Conservation (phyloP, 257 asterid species). For the Solanum sparsipilum region DNA sequence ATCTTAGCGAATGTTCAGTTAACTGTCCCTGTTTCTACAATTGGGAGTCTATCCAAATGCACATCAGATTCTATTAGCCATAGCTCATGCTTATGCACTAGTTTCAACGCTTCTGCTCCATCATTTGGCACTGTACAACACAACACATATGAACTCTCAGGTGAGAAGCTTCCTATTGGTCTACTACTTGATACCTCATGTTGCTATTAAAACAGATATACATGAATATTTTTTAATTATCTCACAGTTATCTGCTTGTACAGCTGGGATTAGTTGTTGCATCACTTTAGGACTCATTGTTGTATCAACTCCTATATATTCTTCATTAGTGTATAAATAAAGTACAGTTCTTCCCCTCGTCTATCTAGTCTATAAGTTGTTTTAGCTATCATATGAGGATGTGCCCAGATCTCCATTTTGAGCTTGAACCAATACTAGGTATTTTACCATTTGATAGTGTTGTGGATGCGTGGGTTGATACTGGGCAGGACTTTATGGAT, state of each 20-base stretch:
- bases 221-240: not conserved
- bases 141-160: not conserved
- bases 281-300: not conserved
- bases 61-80: not conserved
- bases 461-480: not conserved
- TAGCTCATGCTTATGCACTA: not conserved
- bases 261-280: not conserved
- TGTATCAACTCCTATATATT: not conserved
- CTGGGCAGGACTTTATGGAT: not conserved
- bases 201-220: not conserved
- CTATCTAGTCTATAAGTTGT: not conserved
- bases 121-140: not conserved
- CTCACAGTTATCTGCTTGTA: not conserved
- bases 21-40: not conserved
- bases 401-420: not conserved
- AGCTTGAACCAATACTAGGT: not conserved
- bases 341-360: not conserved
- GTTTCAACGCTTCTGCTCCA: not conserved
- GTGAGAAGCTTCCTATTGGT: not conserved
- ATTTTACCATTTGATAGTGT: not conserved
- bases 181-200: not conserved
- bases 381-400: not conserved
- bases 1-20: not conserved
- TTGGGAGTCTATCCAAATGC: not conserved
- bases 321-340: not conserved